phyloP scores from a whole-genome alignment of 2,329 filamentous ascomycete genomes.

The Thyridium curvatum region DNA sequence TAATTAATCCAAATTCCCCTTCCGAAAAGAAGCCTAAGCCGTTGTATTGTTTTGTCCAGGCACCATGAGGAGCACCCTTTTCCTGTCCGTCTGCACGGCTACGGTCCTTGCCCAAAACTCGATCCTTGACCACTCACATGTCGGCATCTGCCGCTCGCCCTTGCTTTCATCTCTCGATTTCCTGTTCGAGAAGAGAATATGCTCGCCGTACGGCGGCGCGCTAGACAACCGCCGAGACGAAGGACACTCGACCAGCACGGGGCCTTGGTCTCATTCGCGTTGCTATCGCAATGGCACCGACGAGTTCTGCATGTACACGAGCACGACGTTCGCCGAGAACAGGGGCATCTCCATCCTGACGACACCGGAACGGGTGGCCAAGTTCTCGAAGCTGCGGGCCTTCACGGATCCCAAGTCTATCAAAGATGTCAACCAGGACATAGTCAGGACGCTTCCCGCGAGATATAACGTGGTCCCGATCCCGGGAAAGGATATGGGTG shows the following conservation, averaged over 20 bases:
- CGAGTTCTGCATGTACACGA: slow-evolving; percentile 27
- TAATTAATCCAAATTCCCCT: too few species aligned
- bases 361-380: slow-evolving; percentile 21
- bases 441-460: slow-evolving; percentile 9
- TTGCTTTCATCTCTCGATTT: neutral
- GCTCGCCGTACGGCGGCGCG: slow-evolving; percentile 1
- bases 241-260: slow-evolving; percentile 2
- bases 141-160: slow-evolving; percentile 6
- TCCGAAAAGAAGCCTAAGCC: too few species aligned
- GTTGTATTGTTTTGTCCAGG: too few species aligned
- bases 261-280: slow-evolving; percentile 17
- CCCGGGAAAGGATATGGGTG: slow-evolving; percentile 30
- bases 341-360: slow-evolving; percentile 32
- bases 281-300: slow-evolving; percentile 16
- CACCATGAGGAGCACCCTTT: slow-evolving; percentile 4
- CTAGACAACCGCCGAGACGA: neutral
- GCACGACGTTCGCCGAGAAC: slow-evolving; percentile 23
- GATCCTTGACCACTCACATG: slow-evolving; percentile 4
- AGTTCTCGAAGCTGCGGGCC: slow-evolving; percentile 16
- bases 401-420: slow-evolving; percentile 17
- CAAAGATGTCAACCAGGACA: slow-evolving; percentile 17
- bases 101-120: slow-evolving; percentile 3
- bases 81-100: slow-evolving; percentile 1
- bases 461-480: slow-evolving; percentile 27
- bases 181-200: slow-evolving; percentile 2